phyloP scores from a whole-genome alignment of 768 basidiomycete genomes.

The Mycena latifolia region DNA sequence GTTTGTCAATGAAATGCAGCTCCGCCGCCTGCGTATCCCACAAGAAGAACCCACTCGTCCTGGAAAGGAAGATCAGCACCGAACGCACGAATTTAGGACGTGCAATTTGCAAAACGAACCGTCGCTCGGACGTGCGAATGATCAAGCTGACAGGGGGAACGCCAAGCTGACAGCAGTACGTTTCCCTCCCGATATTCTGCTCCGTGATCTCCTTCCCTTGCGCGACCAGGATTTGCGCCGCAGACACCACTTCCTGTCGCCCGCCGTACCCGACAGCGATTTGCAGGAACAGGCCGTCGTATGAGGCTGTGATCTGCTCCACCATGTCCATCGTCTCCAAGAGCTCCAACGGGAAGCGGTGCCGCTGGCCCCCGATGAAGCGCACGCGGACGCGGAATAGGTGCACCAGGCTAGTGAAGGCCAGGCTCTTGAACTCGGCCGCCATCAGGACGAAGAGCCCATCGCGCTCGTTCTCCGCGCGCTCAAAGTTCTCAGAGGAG shows the following conservation, averaged over 20 bases:
- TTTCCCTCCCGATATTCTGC: constrained; percentile 27
- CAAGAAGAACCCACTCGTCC: constrained; percentile 33
- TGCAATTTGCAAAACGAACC: constrained; percentile 2
- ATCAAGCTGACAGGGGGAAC: constrained; percentile 28
- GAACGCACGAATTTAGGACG: too few relatives aligned
- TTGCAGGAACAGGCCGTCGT: constrained; percentile 25
- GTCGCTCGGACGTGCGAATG: constrained; percentile 28
- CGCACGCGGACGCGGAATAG: constrained; percentile 26
- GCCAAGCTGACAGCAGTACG: constrained; percentile 18
- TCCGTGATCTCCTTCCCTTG: too few relatives aligned
- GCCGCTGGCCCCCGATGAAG: constrained; percentile 28
- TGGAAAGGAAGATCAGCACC: constrained; percentile 5
- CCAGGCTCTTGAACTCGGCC: constrained; percentile 33
- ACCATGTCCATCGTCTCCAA: constrained; percentile 31
- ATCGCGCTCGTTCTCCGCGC: constrained; percentile 28
- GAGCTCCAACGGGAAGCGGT: constrained; percentile 30
- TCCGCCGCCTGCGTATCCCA: constrained; percentile 33
- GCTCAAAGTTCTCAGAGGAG: constrained; percentile 34
- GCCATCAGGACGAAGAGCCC: constrained; percentile 34
- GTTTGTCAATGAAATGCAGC: constrained; percentile 32
- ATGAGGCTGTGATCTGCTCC: too few relatives aligned
- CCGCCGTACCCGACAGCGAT: constrained; percentile 37
- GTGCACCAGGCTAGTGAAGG: constrained; percentile 34
- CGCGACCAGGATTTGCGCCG: too few relatives aligned
- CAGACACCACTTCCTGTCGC: constrained; percentile 30